A percentile compares a stretch with the other conserved stretches of the same genome.
phyloP scores from a whole-genome alignment of 495 filamentous ascomycete species.

The Coniosporium apollinis region DNA sequence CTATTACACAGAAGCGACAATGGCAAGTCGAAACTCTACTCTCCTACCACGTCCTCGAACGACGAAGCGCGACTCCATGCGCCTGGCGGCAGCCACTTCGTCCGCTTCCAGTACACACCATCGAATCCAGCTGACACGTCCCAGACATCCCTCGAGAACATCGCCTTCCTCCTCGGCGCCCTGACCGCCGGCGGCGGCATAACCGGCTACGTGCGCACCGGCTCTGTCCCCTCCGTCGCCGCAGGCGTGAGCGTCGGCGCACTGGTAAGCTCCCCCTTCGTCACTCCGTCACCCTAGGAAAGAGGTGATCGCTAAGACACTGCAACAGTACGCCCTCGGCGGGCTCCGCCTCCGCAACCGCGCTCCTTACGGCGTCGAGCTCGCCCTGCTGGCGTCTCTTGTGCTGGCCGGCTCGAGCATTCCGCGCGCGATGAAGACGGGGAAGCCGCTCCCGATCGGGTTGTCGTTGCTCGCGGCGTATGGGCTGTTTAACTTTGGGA shows the following conservation, averaged over 20 bases:
- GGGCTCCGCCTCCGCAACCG: constrained; percentile 47
- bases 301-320: not conserved
- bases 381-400: constrained; percentile 47
- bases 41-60: no score
- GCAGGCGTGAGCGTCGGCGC: constrained; percentile 70
- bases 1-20: no score
- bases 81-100: no score
- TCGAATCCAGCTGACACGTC: not conserved
- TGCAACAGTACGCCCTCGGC: constrained; percentile 43
- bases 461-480: constrained; percentile 47
- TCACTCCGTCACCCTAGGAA: not conserved
- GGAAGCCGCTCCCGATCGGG: constrained; percentile 59
- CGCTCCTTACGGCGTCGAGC: constrained; percentile 27
- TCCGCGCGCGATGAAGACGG: constrained; percentile 62
- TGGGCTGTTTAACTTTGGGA: constrained; percentile 44
- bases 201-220: constrained; percentile 66
- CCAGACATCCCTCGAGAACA: constrained; percentile 23
- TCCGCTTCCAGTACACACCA: no score
- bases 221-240: constrained; percentile 68
- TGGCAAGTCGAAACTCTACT: no score
- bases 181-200: constrained; percentile 77
- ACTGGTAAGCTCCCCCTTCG: constrained; percentile 19
- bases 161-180: constrained; percentile 60
- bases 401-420: constrained; percentile 68
- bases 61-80: no score